A percentile compares a stretch with the other conserved stretches of the same genome.
Evolutionary conservation across 306 rosid species (phyloP).

Genomic region (Rosa persica): DNA sequence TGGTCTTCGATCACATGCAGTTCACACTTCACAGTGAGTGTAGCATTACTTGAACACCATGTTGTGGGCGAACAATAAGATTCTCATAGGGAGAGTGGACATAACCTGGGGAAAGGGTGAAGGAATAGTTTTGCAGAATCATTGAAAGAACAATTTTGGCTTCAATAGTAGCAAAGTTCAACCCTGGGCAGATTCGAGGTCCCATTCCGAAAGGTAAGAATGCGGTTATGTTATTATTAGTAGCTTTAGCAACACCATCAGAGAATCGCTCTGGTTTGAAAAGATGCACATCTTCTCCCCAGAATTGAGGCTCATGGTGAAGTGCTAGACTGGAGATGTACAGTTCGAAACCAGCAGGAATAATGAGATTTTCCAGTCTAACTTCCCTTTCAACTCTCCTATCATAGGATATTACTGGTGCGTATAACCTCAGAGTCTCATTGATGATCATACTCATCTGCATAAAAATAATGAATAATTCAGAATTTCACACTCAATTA

Average conservation of each 20-base stretch:
- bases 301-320: conserved; percentile 30
- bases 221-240: conserved; percentile 19
- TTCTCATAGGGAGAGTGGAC: conserved; percentile 22
- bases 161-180: conserved; percentile 29
- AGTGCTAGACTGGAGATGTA: conserved; percentile 5
- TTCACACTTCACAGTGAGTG: background rate
- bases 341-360: conserved; percentile 22
- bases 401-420: conserved; percentile 14
- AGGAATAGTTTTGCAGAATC: conserved; percentile 27
- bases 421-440: conserved; percentile 33
- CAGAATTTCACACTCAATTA: background rate
- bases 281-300: conserved; percentile 26
- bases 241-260: conserved; percentile 28
- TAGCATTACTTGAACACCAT: conserved; percentile 31
- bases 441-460: conserved; percentile 33
- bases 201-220: conserved; percentile 31
- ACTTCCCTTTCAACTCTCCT: conserved; percentile 21
- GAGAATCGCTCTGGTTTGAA: conserved; percentile 39
- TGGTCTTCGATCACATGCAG: background rate
- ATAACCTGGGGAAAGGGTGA: conserved; percentile 29
- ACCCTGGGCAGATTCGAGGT: conserved; percentile 29
- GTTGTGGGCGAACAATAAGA: conserved; percentile 22
- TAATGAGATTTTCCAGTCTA: conserved; percentile 15
- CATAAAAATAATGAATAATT: background rate
- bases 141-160: conserved; percentile 25